Evolutionary conservation across 2,329 filamentous ascomycete species (phyloP).

Genomic region (Chaetomiaceae sp.): DNA sequence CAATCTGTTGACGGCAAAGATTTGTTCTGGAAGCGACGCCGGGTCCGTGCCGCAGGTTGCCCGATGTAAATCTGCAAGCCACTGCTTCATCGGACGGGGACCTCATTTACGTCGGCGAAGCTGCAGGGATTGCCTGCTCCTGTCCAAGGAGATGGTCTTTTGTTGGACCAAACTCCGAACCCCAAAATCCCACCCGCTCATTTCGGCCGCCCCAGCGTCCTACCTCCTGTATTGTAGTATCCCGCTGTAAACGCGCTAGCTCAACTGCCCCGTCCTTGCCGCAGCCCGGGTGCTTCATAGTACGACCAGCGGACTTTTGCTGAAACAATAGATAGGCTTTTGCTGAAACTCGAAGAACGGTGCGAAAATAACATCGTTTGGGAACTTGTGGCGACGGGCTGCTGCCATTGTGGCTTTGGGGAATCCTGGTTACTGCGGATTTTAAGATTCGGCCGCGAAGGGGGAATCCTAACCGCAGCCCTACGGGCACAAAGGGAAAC

Average conservation of each 20-base stretch:
- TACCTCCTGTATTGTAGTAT: no score
- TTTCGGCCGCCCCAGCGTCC: background rate
- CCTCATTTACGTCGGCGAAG: background rate
- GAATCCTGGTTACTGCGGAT: background rate
- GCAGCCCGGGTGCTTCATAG: background rate
- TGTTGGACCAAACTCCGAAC: background rate
- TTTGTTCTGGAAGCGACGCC: conserved; percentile 4
- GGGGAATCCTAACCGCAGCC: conserved; percentile 10
- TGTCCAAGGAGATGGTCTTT: no score
- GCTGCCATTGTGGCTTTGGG: no score
- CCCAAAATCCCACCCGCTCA: background rate
- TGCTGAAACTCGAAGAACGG: background rate
- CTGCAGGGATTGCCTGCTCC: background rate
- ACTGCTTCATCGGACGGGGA: background rate
- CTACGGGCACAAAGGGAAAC: conserved; percentile 3
- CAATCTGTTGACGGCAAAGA: background rate
- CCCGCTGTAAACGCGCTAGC: background rate
- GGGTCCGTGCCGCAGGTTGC: background rate
- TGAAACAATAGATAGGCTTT: no score
- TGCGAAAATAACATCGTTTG: no score
- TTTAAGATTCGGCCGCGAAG: background rate
- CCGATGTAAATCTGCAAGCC: conserved; percentile 5
- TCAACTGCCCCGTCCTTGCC: background rate
- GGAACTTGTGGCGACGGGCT: no score
- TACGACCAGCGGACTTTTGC: background rate